Base-by-base conservation (phyloP, 768 basidiomycete genomes). In the Trichaptum fuscoviolaceum region DNA sequence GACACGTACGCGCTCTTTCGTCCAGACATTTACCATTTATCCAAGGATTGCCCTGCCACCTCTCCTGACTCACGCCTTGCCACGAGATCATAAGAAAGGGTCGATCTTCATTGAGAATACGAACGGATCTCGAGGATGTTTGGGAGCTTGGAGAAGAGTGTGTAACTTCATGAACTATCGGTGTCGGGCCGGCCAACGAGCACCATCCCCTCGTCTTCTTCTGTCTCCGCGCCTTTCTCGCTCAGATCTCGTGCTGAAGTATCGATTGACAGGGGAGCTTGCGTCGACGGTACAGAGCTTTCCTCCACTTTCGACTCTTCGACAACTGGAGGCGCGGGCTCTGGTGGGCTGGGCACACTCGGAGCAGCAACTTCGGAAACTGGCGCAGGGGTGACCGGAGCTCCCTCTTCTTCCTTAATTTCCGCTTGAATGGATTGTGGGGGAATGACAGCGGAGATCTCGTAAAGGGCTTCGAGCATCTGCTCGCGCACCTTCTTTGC, bases 191-290 rank as follows among this genome's bases (percentile, higher is more conserved):
- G 82, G 57, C 86, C 88, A 63, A 93, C 87, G 30, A 93, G 74
- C 67, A 93, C 84, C 87, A 93, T 88, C 7, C 90, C 92, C 71
- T 93, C 92, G 66, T 94, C 92, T 72, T 90, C 88, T 73, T 94
- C 92, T 52, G 91, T 93, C 71, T 92, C 91, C 25, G 79, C 80
- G 9, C 88, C 89, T 68, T 83, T 83, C 73, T 88, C 88, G 69
- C 88, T 91, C 58, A 79, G 77, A 35, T 82, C 78, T 52, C 76
- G 78, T 34, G 17, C 15, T 17, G 59, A 61, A 12, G 42, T 52
- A 20, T 52, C 42, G 20, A 52, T 52, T 6, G 42, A 52, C 5
- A 52, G 42, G 10, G 42, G 20, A 20, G 10, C 5, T 52, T 52
- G 42, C 12, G 42, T 52, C 42, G 20, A 52, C 20, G 42, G 10